Evolutionary conservation across 169 alveolate genomes (phyloP).

Genomic region (Plasmodium knowlesi): DNA sequence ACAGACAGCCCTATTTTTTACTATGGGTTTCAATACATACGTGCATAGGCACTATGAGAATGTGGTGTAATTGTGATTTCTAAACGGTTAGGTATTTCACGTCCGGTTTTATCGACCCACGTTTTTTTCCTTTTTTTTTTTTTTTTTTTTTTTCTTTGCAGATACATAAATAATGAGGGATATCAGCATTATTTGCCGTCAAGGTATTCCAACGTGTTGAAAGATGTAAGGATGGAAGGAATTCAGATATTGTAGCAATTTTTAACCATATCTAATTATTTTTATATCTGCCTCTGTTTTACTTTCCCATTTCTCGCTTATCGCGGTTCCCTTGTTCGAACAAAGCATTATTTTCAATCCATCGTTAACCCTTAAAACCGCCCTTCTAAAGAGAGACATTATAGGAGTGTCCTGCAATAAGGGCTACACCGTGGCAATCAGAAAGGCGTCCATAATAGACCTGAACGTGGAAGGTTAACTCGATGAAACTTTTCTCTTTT

Average conservation of each 20-base stretch:
- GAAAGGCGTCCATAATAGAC: conserved; percentile 62
- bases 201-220: conserved; percentile 18
- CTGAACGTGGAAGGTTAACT: conserved; percentile 56
- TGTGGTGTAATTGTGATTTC: not conserved
- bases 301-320: not conserved
- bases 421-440: conserved; percentile 48
- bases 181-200: conserved; percentile 73
- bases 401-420: conserved; percentile 49
- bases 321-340: not conserved
- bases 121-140: not conserved
- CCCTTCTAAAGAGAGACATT: conserved; percentile 19
- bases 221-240: conserved; percentile 29
- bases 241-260: not conserved
- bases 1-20: conserved; percentile 63
- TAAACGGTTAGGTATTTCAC: not conserved
- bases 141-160: conserved; percentile 23
- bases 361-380: not conserved
- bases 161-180: conserved; percentile 70
- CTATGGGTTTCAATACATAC: conserved; percentile 46
- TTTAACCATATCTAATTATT: not conserved
- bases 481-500: not conserved
- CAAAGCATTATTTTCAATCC: not conserved
- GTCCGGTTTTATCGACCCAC: not conserved
- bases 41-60: not conserved
- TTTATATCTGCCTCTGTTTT: not conserved